Evolutionary conservation across 768 basidiomycete species (phyloP).

Genomic region (Plicaturopsis crispa): DNA sequence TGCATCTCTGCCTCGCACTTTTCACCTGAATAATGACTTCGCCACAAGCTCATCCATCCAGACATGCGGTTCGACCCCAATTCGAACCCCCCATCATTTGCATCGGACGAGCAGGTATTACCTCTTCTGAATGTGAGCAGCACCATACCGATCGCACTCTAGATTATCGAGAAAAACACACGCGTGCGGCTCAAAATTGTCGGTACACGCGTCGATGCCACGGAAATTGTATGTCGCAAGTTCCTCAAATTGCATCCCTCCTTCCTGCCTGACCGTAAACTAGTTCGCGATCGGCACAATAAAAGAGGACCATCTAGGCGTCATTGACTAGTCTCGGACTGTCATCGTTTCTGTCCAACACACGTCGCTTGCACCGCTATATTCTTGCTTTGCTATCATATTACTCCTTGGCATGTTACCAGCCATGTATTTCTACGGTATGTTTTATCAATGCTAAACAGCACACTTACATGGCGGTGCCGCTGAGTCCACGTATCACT

Average conservation of each 20-base stretch:
- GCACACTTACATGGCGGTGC: no score
- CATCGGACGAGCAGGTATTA: slow-evolving; percentile 78
- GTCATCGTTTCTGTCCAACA: neutral
- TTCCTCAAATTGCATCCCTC: neutral
- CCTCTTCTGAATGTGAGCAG: slow-evolving; percentile 1
- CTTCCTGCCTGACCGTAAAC: neutral
- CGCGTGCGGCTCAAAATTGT: slow-evolving; percentile 93
- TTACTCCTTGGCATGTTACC: no score
- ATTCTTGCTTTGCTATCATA: no score
- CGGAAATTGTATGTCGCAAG: slow-evolving; percentile 74
- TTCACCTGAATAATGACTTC: slow-evolving; percentile 1
- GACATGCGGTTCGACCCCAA: slow-evolving; percentile 95
- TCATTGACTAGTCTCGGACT: slow-evolving; percentile 62
- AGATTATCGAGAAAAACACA: slow-evolving; percentile 93
- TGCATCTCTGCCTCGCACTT: slow-evolving; percentile 7
- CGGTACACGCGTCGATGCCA: slow-evolving; percentile 96
- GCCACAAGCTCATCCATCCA: slow-evolving; percentile 78
- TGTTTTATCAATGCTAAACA: no score
- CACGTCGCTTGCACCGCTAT: neutral
- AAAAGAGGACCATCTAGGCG: slow-evolving; percentile 96
- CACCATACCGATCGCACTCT: slow-evolving; percentile 1
- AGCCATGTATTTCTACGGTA: no score
- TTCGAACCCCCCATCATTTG: slow-evolving; percentile 94
- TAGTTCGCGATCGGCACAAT: slow-evolving; percentile 97
- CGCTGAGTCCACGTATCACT: no score